Conservation (phyloP, 345 rosid genomes). For the Populus euphratica region DNA sequence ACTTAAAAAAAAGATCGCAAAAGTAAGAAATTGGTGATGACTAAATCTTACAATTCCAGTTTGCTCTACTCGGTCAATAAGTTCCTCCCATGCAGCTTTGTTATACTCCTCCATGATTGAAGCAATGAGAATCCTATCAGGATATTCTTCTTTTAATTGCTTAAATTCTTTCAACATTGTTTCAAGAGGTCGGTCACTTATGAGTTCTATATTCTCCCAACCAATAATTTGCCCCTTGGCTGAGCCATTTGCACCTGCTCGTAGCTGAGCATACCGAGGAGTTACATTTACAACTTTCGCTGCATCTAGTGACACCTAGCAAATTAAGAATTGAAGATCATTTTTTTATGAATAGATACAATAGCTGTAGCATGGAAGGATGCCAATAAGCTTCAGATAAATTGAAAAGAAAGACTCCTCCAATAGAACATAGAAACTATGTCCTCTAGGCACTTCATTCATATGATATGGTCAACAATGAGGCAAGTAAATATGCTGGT, state of each 20-base stretch:
- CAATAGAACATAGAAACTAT: background rate
- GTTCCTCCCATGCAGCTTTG: constrained; percentile 94
- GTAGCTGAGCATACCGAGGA: constrained; percentile 80
- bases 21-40: background rate
- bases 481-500: background rate
- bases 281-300: constrained; percentile 87
- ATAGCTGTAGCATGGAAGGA: background rate
- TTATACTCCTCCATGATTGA: constrained; percentile 95
- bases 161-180: constrained; percentile 88
- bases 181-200: constrained; percentile 92
- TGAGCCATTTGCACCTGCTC: constrained; percentile 68
- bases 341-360: background rate
- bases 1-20: background rate
- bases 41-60: constrained; percentile 75
- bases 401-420: background rate
- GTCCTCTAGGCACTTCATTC: background rate
- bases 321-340: constrained; percentile 17
- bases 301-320: constrained; percentile 90
- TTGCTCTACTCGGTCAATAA: constrained; percentile 90
- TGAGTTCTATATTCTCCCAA: constrained; percentile 97
- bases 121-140: constrained; percentile 90
- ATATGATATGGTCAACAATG: background rate
- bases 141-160: constrained; percentile 74
- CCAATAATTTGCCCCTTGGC: constrained; percentile 84
- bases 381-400: background rate